Evolutionary conservation across 495 filamentous ascomycete genomes (phyloP), one percentile per base, ranked within the genome.

Genomic region (Coniosporium apollinis): DNA sequence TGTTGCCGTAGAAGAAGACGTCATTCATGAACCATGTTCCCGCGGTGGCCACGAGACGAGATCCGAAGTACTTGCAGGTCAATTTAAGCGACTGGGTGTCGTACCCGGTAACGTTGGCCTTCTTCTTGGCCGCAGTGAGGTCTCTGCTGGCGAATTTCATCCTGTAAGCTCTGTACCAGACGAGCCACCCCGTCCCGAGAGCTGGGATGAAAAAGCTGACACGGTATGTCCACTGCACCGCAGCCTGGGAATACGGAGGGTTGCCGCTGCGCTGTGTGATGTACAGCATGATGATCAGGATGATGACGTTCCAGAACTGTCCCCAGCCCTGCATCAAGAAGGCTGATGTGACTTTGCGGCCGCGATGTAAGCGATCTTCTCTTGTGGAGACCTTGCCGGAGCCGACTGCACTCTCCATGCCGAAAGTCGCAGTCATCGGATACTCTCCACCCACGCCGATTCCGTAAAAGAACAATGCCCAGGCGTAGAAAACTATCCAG

Each of bases 321-420:
- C 85, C 85, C 85, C 84, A 94, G 30, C 84, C 85, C 54, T 94
- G 85, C 85, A 94, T 94, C 60, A 94, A 59, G 63, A 94, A 94
- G 21, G 85, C 84, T 54, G 72, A 78, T 33, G 82, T 89, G 49
- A 91, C 83, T 57, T 87, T 87, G 51, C 85, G 77, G 30, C 85
- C 85, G 55, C 85, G 82, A 65, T 94, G 85, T 29, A 92, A 69
- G 56, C 85, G 80, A 52, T 94, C 85, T 15, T 89, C 81, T 42
- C 72, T 75, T 39, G 83, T 87, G 6, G 84, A 94, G 22, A 94
- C 58, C 49, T 76, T 81, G 26, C 85, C 85, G 22, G 82, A 76
- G 14, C 77, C 72, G 25, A 86, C 74, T 9, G 82, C 78, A 47
- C 85, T 86, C 54, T 94, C 85, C 79, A 94, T 92, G 36, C 83